Conservation (phyloP, 2,329 filamentous ascomycete species). For the Xylaria sp. region DNA sequence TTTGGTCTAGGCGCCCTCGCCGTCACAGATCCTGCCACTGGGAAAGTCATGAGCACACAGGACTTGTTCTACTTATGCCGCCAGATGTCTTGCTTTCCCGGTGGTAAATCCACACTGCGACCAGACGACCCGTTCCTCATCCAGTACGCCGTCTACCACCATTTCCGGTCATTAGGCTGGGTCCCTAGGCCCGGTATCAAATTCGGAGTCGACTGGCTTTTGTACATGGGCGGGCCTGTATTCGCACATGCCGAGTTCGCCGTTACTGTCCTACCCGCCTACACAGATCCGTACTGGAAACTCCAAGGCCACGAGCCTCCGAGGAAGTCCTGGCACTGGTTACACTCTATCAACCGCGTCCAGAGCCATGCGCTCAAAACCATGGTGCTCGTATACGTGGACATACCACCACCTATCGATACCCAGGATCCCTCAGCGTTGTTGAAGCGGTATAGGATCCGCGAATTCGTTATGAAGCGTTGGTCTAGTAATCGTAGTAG, state of each 20-base stretch:
- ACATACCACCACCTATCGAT: slow-evolving; percentile 77
- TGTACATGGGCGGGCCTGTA: slow-evolving; percentile 92
- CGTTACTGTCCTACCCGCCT: slow-evolving; percentile 84
- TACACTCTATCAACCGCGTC: slow-evolving; percentile 90
- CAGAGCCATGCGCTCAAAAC: slow-evolving; percentile 92
- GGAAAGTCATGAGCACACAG: slow-evolving; percentile 59
- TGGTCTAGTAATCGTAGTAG: slow-evolving; percentile 86
- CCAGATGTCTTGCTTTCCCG: slow-evolving; percentile 75
- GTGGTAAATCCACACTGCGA: slow-evolving; percentile 61
- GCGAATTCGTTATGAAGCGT: slow-evolving; percentile 82
- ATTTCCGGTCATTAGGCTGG: slow-evolving; percentile 96
- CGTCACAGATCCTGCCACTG: slow-evolving; percentile 64
- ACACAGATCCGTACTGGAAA: slow-evolving; percentile 79
- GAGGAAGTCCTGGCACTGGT: slow-evolving; percentile 77
- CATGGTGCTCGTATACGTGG: slow-evolving; percentile 88
- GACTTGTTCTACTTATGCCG: slow-evolving; percentile 76
- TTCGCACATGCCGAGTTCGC: slow-evolving; percentile 97
- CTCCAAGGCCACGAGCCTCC: slow-evolving; percentile 62
- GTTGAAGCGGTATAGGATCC: slow-evolving; percentile 77
- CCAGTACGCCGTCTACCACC: slow-evolving; percentile 91
- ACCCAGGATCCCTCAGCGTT: slow-evolving; percentile 69
- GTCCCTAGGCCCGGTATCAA: slow-evolving; percentile 92
- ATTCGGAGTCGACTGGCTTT: slow-evolving; percentile 93
- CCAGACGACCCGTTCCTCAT: slow-evolving; percentile 88
- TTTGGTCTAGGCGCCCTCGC: slow-evolving; percentile 82